Evolutionary conservation across 139 green algal species (phyloP).

Genomic region (Chlorella sp.): DNA sequence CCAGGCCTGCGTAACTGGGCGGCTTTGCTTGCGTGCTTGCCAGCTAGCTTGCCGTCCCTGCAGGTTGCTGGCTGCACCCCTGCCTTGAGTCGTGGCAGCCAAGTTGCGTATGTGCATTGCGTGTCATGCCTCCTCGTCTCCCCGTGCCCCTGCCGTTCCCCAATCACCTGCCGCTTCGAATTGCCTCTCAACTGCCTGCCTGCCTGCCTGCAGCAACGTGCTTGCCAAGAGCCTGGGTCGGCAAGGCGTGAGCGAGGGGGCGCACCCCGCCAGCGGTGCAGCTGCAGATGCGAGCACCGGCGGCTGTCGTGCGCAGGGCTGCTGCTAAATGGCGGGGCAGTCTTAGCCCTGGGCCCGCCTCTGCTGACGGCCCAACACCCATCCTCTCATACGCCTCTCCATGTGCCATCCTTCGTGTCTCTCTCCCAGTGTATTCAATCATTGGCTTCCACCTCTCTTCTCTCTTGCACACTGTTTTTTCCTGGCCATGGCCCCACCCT

Average conservation of each 20-base stretch:
- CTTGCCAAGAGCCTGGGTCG: constrained; percentile 6
- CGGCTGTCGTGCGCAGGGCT: not conserved
- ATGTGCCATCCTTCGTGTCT: too few species aligned
- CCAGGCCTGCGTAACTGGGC: too few species aligned
- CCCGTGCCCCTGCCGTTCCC: too few species aligned
- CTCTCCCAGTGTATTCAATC: not conserved
- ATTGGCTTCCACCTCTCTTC: not conserved
- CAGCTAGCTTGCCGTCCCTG: too few species aligned
- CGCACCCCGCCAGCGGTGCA: not conserved
- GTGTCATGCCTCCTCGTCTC: too few species aligned
- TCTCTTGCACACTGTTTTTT: not conserved
- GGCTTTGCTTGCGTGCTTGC: too few species aligned
- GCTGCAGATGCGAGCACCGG: not conserved
- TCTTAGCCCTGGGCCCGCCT: too few species aligned
- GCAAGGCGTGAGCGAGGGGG: not conserved
- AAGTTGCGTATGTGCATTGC: too few species aligned
- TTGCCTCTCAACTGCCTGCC: not conserved
- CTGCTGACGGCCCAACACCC: too few species aligned
- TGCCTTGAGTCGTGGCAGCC: too few species aligned
- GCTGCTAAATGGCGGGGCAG: not conserved
- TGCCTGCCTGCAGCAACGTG: not conserved
- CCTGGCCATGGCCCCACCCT: not conserved
- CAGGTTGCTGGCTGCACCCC: too few species aligned
- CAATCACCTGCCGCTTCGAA: not conserved
- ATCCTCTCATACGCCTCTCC: too few species aligned